phyloP scores from a whole-genome alignment of 1,284 basidiomycete species.

The Cryptococcus sp. region DNA sequence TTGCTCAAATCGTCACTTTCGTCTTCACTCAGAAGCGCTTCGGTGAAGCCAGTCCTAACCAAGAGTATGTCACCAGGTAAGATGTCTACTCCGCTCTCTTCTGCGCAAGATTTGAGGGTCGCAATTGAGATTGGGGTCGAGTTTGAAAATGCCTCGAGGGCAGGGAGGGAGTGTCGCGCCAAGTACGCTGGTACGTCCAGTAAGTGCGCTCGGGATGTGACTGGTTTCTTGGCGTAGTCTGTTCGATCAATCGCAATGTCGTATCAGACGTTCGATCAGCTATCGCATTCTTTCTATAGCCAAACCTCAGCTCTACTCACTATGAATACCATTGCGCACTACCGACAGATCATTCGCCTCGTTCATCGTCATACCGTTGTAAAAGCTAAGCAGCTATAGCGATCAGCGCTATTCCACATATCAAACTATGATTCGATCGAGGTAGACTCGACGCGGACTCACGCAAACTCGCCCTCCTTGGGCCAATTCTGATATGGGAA shows the following conservation, averaged over 20 bases:
- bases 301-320: constrained; percentile 8
- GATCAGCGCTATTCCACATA: constrained; percentile 20
- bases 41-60: constrained; percentile 51
- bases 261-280: neutral
- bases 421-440: constrained; percentile 27
- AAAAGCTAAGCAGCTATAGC: constrained; percentile 2
- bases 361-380: constrained; percentile 20
- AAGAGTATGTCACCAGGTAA: constrained; percentile 47
- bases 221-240: constrained; percentile 49
- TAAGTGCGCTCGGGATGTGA: constrained; percentile 51
- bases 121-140: constrained; percentile 34
- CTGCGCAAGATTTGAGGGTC: constrained; percentile 27
- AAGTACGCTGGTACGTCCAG: constrained; percentile 48
- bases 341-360: constrained; percentile 23
- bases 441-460: neutral
- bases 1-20: constrained; percentile 20
- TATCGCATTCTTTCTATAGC: neutral
- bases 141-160: constrained; percentile 39
- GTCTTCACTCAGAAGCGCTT: constrained; percentile 36
- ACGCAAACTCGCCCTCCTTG: constrained; percentile 26
- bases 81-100: constrained; percentile 39
- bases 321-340: constrained; percentile 26
- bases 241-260: neutral
- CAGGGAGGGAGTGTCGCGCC: constrained; percentile 39
- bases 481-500: constrained; percentile 39